Conservation (phyloP, 1,284 basidiomycete genomes). For the Cryptococcus maquisensis region DNA sequence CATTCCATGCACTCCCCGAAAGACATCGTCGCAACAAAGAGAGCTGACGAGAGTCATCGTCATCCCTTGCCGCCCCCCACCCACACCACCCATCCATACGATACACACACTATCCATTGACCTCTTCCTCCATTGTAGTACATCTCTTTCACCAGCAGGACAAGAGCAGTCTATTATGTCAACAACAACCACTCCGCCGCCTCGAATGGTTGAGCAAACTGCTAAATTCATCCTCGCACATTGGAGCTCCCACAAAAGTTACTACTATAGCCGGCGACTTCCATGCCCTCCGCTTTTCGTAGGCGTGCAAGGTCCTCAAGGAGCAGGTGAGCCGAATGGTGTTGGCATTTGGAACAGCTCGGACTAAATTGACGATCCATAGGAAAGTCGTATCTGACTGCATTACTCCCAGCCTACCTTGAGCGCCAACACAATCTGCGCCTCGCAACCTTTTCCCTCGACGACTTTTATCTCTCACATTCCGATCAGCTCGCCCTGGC, state of each 20-base stretch:
- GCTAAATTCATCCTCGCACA: neutral
- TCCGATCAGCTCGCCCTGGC: constrained; percentile 24
- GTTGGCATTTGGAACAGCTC: neutral
- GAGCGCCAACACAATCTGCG: constrained; percentile 11
- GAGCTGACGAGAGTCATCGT: too few species aligned
- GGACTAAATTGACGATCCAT: neutral
- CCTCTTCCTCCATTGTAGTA: too few species aligned
- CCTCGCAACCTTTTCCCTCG: constrained; percentile 31
- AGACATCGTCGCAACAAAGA: too few species aligned
- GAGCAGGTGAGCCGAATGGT: constrained; percentile 17
- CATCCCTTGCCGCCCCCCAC: too few species aligned
- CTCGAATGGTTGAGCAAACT: neutral
- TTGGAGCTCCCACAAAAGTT: neutral
- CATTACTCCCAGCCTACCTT: constrained; percentile 23
- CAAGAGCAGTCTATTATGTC: neutral
- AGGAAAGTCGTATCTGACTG: constrained; percentile 37
- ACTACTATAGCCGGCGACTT: neutral
- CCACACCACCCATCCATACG: too few species aligned
- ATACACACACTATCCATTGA: too few species aligned
- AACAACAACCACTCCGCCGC: neutral
- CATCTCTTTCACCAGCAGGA: too few species aligned
- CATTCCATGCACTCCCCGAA: too few species aligned
- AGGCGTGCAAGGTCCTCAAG: constrained; percentile 30
- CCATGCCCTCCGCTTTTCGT: constrained; percentile 20
- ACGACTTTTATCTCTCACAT: constrained; percentile 38